phyloP scores from a whole-genome alignment of 2,329 filamentous ascomycete genomes.

The Daldinia sp. region DNA sequence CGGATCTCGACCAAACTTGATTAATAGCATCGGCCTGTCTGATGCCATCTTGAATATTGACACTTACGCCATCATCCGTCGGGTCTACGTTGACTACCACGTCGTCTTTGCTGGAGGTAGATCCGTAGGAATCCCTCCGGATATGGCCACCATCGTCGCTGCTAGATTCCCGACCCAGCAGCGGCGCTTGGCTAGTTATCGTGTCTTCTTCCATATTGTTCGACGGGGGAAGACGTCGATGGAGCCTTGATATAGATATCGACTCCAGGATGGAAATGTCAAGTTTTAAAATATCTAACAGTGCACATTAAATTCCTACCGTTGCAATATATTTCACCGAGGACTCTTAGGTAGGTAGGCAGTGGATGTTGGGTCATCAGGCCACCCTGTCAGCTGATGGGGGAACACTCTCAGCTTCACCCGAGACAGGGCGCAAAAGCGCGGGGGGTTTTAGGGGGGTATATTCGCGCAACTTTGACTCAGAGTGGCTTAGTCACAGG shows the following conservation, averaged over 20 bases:
- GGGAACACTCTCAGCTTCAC: conserved; percentile 15
- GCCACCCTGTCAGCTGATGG: conserved; percentile 33
- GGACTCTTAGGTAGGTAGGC: conserved; percentile 14
- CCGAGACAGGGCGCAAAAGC: conserved; percentile 17
- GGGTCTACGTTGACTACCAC: conserved; percentile 25
- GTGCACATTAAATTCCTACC: conserved; percentile 18
- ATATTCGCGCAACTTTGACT: conserved; percentile 29
- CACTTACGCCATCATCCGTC: conserved; percentile 14
- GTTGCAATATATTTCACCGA: not conserved
- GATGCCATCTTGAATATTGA: conserved; percentile 45
- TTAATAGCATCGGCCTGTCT: conserved; percentile 53
- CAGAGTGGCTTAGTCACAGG: conserved; percentile 9
- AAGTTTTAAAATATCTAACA: not conserved
- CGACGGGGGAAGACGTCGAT: conserved; percentile 38
- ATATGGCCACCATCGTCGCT: conserved; percentile 26
- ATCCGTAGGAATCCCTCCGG: conserved; percentile 40
- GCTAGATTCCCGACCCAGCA: conserved; percentile 39
- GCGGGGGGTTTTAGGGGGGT: conserved; percentile 2
- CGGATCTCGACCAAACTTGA: conserved; percentile 50
- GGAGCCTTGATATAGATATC: conserved; percentile 37
- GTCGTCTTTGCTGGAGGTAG: conserved; percentile 39
- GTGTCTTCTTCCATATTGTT: conserved; percentile 39
- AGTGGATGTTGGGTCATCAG: conserved; percentile 21
- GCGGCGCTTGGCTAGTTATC: conserved; percentile 37
- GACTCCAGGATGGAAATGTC: conserved; percentile 12